Percentiles rank a stretch among this genome's conserved stretches.
Evolutionary conservation across 2,329 filamentous ascomycete species (phyloP).

Genomic region (Monilinia vaccinii-corymbosi): DNA sequence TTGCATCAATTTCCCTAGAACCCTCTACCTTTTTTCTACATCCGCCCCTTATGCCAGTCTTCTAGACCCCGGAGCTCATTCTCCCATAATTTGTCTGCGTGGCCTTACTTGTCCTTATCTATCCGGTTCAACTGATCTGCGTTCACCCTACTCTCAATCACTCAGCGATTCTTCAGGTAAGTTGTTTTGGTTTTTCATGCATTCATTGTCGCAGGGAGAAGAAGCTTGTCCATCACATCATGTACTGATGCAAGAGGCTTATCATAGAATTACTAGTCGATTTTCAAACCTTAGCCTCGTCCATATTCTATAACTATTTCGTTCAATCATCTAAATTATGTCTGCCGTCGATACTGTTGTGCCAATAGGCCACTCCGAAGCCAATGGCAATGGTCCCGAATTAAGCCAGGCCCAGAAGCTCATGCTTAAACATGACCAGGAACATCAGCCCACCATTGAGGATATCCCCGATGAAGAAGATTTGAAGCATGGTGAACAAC

Average conservation of each 20-base stretch:
- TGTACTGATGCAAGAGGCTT: background rate
- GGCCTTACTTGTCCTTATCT: conserved; percentile 20
- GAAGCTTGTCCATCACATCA: background rate
- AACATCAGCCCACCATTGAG: conserved; percentile 61
- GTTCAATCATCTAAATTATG: conserved; percentile 16
- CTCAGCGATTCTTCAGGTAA: conserved; percentile 3
- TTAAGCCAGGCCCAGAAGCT: conserved; percentile 43
- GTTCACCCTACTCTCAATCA: background rate
- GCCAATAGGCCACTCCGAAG: conserved; percentile 14
- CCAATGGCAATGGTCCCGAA: conserved; percentile 17
- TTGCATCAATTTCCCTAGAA: conserved; percentile 6
- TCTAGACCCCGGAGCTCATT: conserved; percentile 16
- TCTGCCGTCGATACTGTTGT: conserved; percentile 18
- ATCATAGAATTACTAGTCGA: conserved; percentile 4
- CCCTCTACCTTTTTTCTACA: conserved; percentile 11
- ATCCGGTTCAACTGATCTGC: conserved; percentile 14
- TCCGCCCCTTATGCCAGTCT: conserved; percentile 24
- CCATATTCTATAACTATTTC: conserved; percentile 2
- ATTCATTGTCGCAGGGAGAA: background rate
- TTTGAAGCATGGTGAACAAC: conserved; percentile 45
- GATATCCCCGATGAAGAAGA: conserved; percentile 79
- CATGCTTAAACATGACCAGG: conserved; percentile 50
- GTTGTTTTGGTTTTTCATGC: background rate
- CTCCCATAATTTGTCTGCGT: conserved; percentile 20
- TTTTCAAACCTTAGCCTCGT: background rate